A percentile compares a stretch with the other conserved stretches of the same genome.
These are phyloP conservation scores for Xerophyta viscosa DNA, from an alignment of 106 monocot species.

Conservation along the genomic window DNA sequence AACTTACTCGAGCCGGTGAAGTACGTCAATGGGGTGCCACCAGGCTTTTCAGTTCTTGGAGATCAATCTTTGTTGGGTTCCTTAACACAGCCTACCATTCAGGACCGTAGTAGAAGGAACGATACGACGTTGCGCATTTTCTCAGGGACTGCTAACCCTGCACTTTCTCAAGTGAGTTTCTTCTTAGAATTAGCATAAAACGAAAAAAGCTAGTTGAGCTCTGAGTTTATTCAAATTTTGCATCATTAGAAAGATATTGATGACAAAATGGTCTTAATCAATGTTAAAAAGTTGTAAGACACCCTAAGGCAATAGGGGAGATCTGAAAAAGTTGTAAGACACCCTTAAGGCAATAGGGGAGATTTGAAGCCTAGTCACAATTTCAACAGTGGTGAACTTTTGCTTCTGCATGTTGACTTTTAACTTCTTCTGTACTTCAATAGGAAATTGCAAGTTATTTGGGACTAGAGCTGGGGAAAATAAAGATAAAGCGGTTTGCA, in stretches of 20 bases:
- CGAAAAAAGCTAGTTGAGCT: not conserved
- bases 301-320: no score
- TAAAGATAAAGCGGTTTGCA: slow-evolving; percentile 33
- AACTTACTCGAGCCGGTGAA: slow-evolving; percentile 35
- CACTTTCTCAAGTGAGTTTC: slow-evolving; percentile 19
- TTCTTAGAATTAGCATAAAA: not conserved
- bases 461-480: slow-evolving; percentile 30
- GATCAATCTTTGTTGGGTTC: slow-evolving; percentile 19
- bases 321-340: no score
- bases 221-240: not conserved
- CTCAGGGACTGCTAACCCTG: slow-evolving; percentile 29
- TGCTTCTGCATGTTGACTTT: no score
- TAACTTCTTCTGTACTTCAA: no score
- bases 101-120: not conserved
- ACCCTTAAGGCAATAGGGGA: no score
- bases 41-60: slow-evolving; percentile 25
- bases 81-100: slow-evolving; percentile 12
- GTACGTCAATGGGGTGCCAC: slow-evolving; percentile 34
- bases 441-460: slow-evolving; percentile 38
- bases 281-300: no score
- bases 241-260: not conserved
- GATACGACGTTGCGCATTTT: slow-evolving; percentile 20
- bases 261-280: not conserved
- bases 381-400: no score
- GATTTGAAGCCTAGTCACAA: no score